Evolutionary conservation across 2,329 filamentous ascomycete species (phyloP).

Genomic region (Pestalotiopsis sp.): DNA sequence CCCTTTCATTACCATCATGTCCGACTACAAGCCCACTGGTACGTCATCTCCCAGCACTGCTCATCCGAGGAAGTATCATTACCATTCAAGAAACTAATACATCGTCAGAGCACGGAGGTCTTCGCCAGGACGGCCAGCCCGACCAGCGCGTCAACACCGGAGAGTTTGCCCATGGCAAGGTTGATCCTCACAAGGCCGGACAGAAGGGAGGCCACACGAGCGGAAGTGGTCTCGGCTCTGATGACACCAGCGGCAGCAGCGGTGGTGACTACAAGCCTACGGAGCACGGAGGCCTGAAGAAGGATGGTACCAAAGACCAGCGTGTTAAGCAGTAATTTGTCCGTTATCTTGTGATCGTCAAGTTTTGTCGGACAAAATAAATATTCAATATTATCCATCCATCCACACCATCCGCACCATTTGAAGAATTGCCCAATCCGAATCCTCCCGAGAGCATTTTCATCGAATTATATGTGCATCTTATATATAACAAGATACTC

Average conservation of each 20-base stretch:
- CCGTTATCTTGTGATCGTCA: too few species aligned
- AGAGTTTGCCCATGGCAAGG: constrained; percentile 42
- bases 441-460: too few species aligned
- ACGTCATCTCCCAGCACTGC: neutral
- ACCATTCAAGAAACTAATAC: neutral
- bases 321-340: neutral
- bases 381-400: too few species aligned
- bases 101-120: constrained; percentile 40
- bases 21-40: constrained; percentile 29
- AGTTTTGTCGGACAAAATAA: too few species aligned
- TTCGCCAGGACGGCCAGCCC: constrained; percentile 42
- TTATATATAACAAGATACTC: too few species aligned
- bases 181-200: constrained; percentile 42
- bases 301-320: neutral
- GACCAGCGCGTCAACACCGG: constrained; percentile 43
- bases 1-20: constrained; percentile 23
- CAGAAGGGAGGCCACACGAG: constrained; percentile 36
- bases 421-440: too few species aligned
- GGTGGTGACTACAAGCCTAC: constrained; percentile 7
- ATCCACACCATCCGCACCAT: too few species aligned
- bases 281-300: neutral
- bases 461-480: too few species aligned
- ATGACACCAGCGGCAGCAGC: constrained; percentile 4
- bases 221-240: constrained; percentile 1
- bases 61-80: neutral